Conservation (phyloP, 176 grass and related monocot species). For the Paspalum vaginatum region DNA sequence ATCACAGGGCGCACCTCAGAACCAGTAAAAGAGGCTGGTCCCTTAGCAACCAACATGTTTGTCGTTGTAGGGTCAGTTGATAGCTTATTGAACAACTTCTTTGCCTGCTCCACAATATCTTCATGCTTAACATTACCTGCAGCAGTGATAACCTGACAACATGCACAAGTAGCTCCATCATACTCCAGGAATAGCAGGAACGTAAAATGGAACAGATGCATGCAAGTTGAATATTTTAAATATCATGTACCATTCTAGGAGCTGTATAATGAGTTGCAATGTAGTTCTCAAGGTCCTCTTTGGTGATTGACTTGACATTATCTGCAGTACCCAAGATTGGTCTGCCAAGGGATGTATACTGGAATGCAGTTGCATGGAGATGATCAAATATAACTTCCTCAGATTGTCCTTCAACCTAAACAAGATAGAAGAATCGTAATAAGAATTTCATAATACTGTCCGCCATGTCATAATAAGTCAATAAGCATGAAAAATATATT, state of each 20-base stretch:
- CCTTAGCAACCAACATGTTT: slow-evolving; percentile 69
- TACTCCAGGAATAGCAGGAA: background rate
- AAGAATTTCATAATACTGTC: background rate
- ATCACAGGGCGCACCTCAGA: slow-evolving; percentile 65
- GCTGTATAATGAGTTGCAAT: slow-evolving; percentile 95
- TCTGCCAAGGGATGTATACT: slow-evolving; percentile 90
- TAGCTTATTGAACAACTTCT: slow-evolving; percentile 69
- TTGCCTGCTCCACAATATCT: slow-evolving; percentile 76
- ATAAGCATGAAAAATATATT: background rate
- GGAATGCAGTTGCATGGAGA: slow-evolving; percentile 97
- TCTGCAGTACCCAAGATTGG: slow-evolving; percentile 81
- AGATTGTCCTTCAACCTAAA: slow-evolving; percentile 81
- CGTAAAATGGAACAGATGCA: background rate
- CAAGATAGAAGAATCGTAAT: slow-evolving; percentile 18
- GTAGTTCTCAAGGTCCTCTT: slow-evolving; percentile 73
- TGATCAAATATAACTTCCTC: slow-evolving; percentile 99
- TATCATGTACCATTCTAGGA: slow-evolving; percentile 74
- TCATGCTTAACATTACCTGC: slow-evolving; percentile 91
- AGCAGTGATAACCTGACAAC: slow-evolving; percentile 87
- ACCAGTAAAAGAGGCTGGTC: slow-evolving; percentile 86
- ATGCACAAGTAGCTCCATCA: slow-evolving; percentile 20
- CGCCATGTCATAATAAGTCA: background rate
- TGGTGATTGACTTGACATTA: slow-evolving; percentile 86
- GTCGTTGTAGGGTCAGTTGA: slow-evolving; percentile 83
- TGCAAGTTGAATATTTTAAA: slow-evolving; percentile 27